phyloP scores from a whole-genome alignment of 2,329 filamentous ascomycete species.

The Colletotrichum noveboracense region DNA sequence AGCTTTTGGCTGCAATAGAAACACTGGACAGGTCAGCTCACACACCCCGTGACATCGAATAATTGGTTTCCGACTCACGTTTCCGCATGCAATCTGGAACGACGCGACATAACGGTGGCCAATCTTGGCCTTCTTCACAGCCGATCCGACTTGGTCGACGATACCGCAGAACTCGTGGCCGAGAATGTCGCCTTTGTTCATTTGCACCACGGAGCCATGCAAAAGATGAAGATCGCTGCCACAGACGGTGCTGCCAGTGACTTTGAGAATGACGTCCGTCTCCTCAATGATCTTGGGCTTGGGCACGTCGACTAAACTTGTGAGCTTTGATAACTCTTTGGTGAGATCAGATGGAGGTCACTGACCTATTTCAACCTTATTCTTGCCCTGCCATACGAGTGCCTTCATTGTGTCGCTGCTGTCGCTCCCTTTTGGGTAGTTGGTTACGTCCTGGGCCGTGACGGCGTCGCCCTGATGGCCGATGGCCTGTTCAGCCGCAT shows the following conservation, averaged over 20 bases:
- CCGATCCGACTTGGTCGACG: conserved; percentile 60
- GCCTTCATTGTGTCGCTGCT: conserved; percentile 75
- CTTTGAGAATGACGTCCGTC: conserved; percentile 78
- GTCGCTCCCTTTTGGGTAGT: conserved; percentile 56
- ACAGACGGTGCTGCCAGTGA: conserved; percentile 69
- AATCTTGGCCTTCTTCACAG: conserved; percentile 55
- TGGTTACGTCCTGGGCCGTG: conserved; percentile 72
- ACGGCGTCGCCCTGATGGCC: conserved; percentile 71
- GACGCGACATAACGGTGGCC: conserved; percentile 80
- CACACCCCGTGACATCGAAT: accelerated
- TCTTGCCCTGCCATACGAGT: conserved; percentile 82
- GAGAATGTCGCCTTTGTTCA: conserved; percentile 70
- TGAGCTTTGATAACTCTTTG: neutral
- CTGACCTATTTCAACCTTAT: conserved; percentile 71
- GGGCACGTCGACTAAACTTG: conserved; percentile 60
- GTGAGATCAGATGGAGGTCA: neutral
- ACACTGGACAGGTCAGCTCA: conserved; percentile 51
- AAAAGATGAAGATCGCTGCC: conserved; percentile 65
- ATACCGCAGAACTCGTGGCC: conserved; percentile 67
- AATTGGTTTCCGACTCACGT: conserved; percentile 23
- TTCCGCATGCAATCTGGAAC: conserved; percentile 81
- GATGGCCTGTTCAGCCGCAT: conserved; percentile 67
- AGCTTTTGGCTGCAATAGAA: conserved; percentile 81
- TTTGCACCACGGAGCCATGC: conserved; percentile 60
- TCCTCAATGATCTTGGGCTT: conserved; percentile 77